Evolutionary conservation across 1,284 basidiomycete species (phyloP).

Genomic region (Mycena citricolor): DNA sequence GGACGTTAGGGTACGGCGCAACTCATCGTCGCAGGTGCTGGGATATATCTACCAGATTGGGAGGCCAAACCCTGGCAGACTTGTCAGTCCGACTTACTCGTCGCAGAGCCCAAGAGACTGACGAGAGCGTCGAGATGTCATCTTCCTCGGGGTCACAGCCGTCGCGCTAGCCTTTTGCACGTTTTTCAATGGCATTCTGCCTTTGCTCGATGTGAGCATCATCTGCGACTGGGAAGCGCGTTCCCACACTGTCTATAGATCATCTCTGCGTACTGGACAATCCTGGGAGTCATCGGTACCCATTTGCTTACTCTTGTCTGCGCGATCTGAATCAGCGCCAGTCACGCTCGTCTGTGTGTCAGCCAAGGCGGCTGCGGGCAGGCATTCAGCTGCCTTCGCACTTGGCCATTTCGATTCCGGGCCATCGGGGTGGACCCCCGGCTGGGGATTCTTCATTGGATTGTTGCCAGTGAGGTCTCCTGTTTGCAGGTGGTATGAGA

Average conservation of each 20-base stretch:
- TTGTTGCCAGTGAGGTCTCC: slow-evolving; percentile 44
- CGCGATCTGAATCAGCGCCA: slow-evolving; percentile 25
- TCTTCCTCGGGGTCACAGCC: slow-evolving; percentile 48
- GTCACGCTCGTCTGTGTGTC: slow-evolving; percentile 50
- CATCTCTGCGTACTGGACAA: slow-evolving; percentile 52
- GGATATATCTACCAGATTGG: slow-evolving; percentile 52
- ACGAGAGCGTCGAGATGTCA: slow-evolving; percentile 38
- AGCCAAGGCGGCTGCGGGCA: slow-evolving; percentile 46
- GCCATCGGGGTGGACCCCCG: slow-evolving; percentile 53
- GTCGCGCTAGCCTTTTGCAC: slow-evolving; percentile 45
- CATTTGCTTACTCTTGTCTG: not conserved
- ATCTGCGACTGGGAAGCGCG: not conserved
- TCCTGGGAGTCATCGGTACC: slow-evolving; percentile 48
- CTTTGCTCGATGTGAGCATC: slow-evolving; percentile 48
- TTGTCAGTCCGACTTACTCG: slow-evolving; percentile 41
- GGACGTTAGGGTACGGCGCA: slow-evolving; percentile 46
- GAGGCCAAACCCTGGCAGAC: slow-evolving; percentile 49
- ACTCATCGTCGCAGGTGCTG: slow-evolving; percentile 47
- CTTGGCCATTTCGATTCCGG: slow-evolving; percentile 49
- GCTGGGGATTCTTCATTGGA: slow-evolving; percentile 60
- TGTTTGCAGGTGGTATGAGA: no score
- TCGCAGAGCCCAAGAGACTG: no score
- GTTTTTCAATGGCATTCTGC: slow-evolving; percentile 47
- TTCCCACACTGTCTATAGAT: slow-evolving; percentile 32
- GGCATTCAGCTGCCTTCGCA: slow-evolving; percentile 46